Evolutionary conservation across 305 asterid species (phyloP), one percentile per base, ranked within the genome.

Genomic region (Fraxinus angustifolia): DNA sequence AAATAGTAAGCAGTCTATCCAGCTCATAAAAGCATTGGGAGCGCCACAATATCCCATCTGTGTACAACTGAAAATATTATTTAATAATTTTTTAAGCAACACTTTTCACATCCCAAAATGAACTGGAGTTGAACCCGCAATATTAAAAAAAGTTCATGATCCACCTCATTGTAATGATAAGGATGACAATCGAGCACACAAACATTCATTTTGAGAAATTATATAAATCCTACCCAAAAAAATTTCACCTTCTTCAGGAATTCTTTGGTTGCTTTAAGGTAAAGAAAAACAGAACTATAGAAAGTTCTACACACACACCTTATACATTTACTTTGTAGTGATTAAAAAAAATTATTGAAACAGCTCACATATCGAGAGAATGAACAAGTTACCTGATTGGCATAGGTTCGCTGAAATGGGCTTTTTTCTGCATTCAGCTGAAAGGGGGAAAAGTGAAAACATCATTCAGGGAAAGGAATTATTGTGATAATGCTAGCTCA

Each of bases 361-460:
- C 17, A 26, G 73, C 17, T 65, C 33, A 10, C 8, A 28, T 26
- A 26, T 50, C 19, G 40, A 31, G 17, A 76, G 70, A 77, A 0
- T 71, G 77, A 28, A 16, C 21, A 34, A 73, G 40, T 62, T 86
- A 89, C 91, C 92, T 87, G 92, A 77, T 82, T 79, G 60, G 92
- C 92, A 86, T 87, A 89, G n/a, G 89, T 87, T 73, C 91, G 80
- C 86, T 89, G 92, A 77, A 89, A 89, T 0, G 88, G 91, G 65
- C 92, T 89, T 87, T 89, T 89, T 33, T 89, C 92, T 10, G 88
- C 86, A 83, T 87, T 89, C 83, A 89, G 86, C 92, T 87, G 90
- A 77, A 84, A 81, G 71, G 68, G 75, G 53, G 77, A 11, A 42
- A 81, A 14, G 76, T 23, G 70, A 62, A 83, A 48, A 60, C 48